Evolutionary conservation across 768 basidiomycete species (phyloP), one percentile per base, ranked within the genome.

Genomic region (Trametes cingulata): DNA sequence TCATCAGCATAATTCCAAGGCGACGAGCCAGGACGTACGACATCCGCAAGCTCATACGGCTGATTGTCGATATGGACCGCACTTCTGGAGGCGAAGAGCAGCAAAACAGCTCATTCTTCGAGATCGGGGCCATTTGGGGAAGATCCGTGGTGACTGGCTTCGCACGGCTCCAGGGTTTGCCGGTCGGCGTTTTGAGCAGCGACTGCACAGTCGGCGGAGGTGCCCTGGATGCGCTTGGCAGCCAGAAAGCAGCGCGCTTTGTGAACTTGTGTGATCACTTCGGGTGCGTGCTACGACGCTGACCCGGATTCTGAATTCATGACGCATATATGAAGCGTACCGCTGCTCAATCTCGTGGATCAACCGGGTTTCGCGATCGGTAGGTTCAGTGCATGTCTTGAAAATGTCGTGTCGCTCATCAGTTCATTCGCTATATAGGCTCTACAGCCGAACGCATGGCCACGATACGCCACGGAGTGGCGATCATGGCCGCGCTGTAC

Each of bases 221-320:
- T 2, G 63, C 56, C 9, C 25, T 65, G 1, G 63, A 65, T 29
- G 63, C 59, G 8, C 41, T 65, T 2, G 63, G 45, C 3, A 56
- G 55, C 36, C 63, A 65, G 47, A 65, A 65, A 43, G 58, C 63
- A 3, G 63, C 63, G 2, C 59, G 63, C 6, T 65, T 65, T 52
- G 60, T 65, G 25, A 57, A 65, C 33, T 37, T 65, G 4, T 65
- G 63, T 51, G 63, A 65, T 41, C 63, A 49, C 6, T 65, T 65
- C 27, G 56, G 59, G 63, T 65, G 17, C 20, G 55, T 53, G 12
- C 6, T 27, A 19, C 27, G 6, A 6, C 42, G 8, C 2, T 20
- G 25, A 3, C 19, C 0, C 22, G 8, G 7, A 9, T 25, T 15
- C 17, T 9, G 10, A 24, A 15, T 14, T 37, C 13, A n/a, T 58